Percentiles rank a stretch among this genome's conserved stretches.
phyloP scores from a whole-genome alignment of 2,329 filamentous ascomycete species.

The Rhynchosporium graminicola region DNA sequence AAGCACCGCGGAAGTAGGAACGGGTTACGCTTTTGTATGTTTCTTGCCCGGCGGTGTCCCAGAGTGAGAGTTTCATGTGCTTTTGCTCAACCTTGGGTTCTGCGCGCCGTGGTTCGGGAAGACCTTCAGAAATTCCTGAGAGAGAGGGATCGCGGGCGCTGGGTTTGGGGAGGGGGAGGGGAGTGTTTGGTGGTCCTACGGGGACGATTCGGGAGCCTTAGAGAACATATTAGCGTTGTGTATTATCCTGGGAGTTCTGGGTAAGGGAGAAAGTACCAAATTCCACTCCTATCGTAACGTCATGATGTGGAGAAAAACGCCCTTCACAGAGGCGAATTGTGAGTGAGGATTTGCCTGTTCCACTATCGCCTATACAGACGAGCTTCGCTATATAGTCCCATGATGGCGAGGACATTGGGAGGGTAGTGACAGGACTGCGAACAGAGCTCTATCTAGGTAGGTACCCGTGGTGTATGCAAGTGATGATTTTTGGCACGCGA shows the following conservation, averaged over 20 bases:
- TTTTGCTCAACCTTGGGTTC: conserved; percentile 51
- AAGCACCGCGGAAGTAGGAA: conserved; percentile 71
- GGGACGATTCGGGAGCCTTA: conserved; percentile 79
- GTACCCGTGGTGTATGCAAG: conserved; percentile 1
- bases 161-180: conserved; percentile 51
- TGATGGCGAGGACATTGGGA: conserved; percentile 61
- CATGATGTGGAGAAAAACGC: conserved; percentile 90
- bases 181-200: conserved; percentile 74
- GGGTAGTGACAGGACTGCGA: conserved; percentile 15
- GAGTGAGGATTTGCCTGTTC: conserved; percentile 91
- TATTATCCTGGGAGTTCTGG: conserved; percentile 47
- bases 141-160: conserved; percentile 30
- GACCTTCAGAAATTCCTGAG: conserved; percentile 44
- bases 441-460: conserved; percentile 18
- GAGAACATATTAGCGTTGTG: conserved; percentile 84
- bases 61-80: conserved; percentile 91
- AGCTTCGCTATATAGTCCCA: conserved; percentile 99
- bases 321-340: conserved; percentile 96
- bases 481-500: conserved; percentile 19
- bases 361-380: conserved; percentile 94
- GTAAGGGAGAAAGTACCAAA: conserved; percentile 42
- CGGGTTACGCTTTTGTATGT: conserved; percentile 96
- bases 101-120: conserved; percentile 54
- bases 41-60: conserved; percentile 96
- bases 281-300: conserved; percentile 64